A percentile compares a stretch with the other conserved stretches of the same genome.
These are phyloP conservation scores for Cyathus striatus DNA, from an alignment of 768 basidiomycete species.

Conservation along the genomic window DNA sequence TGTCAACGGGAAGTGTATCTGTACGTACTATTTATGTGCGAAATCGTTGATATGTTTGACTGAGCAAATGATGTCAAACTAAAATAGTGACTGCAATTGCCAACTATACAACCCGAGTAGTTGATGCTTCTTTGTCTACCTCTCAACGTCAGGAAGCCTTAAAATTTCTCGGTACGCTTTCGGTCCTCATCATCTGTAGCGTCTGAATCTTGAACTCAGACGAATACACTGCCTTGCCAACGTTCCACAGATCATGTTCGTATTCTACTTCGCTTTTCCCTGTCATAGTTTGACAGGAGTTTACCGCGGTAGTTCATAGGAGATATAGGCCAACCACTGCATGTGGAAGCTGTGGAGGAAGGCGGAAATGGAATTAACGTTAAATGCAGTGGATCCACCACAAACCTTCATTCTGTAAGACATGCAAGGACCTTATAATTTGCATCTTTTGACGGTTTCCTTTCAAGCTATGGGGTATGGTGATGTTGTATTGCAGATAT, in stretches of 20 bases:
- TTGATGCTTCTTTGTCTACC: constrained; percentile 33
- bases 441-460: too few relatives aligned
- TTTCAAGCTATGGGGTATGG: constrained; percentile 28
- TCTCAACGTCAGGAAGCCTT: constrained; percentile 46
- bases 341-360: constrained; percentile 36
- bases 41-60: neutral
- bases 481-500: neutral
- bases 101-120: constrained; percentile 49
- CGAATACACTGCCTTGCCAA: too few relatives aligned
- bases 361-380: constrained; percentile 42
- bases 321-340: constrained; percentile 46
- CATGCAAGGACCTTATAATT: neutral
- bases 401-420: constrained; percentile 38
- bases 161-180: constrained; percentile 39
- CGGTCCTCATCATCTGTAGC: neutral
- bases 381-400: constrained; percentile 31
- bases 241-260: constrained; percentile 32
- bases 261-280: neutral
- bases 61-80: neutral
- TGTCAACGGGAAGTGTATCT: constrained; percentile 27
- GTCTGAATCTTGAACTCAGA: neutral
- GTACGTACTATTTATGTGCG: too few relatives aligned
- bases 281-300: neutral
- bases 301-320: constrained; percentile 31
- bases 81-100: constrained; percentile 46